These are phyloP conservation scores for Ustilago nuda DNA, from an alignment of 1,284 basidiomycete genomes.

Conservation along the genomic window DNA sequence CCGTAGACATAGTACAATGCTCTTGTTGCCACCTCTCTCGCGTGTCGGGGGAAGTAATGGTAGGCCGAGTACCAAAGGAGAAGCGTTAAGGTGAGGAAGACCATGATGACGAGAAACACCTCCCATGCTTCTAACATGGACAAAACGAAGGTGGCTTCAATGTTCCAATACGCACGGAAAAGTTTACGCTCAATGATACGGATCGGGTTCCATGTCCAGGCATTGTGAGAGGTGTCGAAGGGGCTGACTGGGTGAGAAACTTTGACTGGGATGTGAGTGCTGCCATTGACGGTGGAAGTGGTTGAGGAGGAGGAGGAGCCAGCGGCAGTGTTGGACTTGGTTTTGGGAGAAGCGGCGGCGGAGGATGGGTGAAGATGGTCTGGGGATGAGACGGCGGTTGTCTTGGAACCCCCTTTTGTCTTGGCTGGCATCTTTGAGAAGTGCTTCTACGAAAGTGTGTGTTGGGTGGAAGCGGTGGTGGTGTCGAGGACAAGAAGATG, in stretches of 20 bases:
- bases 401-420: slow-evolving; percentile 24
- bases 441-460: neutral
- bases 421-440: slow-evolving; percentile 22
- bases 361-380: slow-evolving; percentile 32
- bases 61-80: slow-evolving; percentile 43
- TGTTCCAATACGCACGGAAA: slow-evolving; percentile 43
- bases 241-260: neutral
- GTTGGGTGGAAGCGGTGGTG: neutral
- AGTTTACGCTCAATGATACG: slow-evolving; percentile 44
- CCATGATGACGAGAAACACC: slow-evolving; percentile 42
- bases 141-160: slow-evolving; percentile 43
- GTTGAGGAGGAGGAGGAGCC: slow-evolving; percentile 21
- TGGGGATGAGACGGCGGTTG: neutral
- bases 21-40: slow-evolving; percentile 28
- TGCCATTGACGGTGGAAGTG: slow-evolving; percentile 16
- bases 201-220: slow-evolving; percentile 47
- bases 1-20: slow-evolving; percentile 52
- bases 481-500: neutral
- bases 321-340: slow-evolving; percentile 9
- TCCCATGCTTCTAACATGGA: slow-evolving; percentile 56
- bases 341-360: slow-evolving; percentile 11
- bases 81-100: slow-evolving; percentile 25
- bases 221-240: slow-evolving; percentile 7
- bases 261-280: slow-evolving; percentile 19
- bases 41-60: slow-evolving; percentile 46